Base-by-base conservation (phyloP, 495 filamentous ascomycete genomes). In the Xylaria palmicola region DNA sequence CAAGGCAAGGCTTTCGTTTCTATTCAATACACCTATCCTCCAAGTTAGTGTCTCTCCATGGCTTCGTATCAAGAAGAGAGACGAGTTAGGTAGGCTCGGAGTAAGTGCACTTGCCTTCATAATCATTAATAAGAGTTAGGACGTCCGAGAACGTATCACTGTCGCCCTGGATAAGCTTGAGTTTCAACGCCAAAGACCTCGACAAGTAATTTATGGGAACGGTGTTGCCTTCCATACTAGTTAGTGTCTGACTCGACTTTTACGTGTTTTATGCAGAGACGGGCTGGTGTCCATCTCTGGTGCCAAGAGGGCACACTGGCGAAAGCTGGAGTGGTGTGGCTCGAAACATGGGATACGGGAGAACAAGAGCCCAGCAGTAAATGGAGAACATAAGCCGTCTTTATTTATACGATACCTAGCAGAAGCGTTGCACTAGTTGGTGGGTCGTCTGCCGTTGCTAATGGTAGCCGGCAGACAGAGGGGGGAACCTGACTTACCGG, bases 1-100 rank as follows among this genome's bases (percentile, higher is more conserved):
- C 51, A 87, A 85, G 43, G 91, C 91, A 56, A 96, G 85, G 66
- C 88, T 91, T 74, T 96, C 91, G 69, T 93, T 88, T 34, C 91
- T 85, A 60, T 90, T 88, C 20, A 96, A 78, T 19, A 95, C 89
- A 44, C 88, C 90, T 79, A 39, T 13, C 36, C 13, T 40, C 34
- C 6, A 19, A 24, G 39, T 66, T 56, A 68, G 45, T 56, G n/a
- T 34, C 22, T 52, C 53, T 24, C 65, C 55, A 52, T 13, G 10
- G 9, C 0, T 52, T 39, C n/a, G 24, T 43, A 26, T 4, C 17
- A 13, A 15, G 20, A 0, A 22, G 13, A 52, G 40, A 6, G n/a
- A n/a, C n/a, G n/a, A n/a, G 32, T 15, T 3, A 30, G 44, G 17
- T 43, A 39, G 13, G 51, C 48, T 47, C 24, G 30, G 17, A 12